A percentile compares a stretch with the other conserved stretches of the same genome.
These are phyloP conservation scores for Polygonum aviculare DNA, from an alignment of 148 eudicot species.

Conservation along the genomic window DNA sequence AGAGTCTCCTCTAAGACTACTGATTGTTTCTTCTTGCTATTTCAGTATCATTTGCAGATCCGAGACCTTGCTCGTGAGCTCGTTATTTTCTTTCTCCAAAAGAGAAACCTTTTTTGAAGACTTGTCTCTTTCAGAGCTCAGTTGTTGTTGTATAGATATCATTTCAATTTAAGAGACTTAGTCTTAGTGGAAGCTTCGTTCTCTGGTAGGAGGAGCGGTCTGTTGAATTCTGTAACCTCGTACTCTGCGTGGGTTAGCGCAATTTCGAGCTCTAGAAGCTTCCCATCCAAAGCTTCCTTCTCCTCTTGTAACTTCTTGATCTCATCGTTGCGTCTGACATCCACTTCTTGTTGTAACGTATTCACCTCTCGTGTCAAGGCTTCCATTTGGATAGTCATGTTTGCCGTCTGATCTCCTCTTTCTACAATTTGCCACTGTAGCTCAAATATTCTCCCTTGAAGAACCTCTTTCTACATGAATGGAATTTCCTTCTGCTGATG, in stretches of 20 bases:
- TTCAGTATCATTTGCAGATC: slow-evolving; percentile 27
- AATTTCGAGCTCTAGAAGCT: slow-evolving; percentile 24
- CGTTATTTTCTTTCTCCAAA: slow-evolving; percentile 28
- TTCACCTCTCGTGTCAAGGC: slow-evolving; percentile 28
- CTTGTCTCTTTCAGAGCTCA: slow-evolving; percentile 20
- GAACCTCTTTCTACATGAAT: slow-evolving; percentile 24
- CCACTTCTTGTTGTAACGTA: slow-evolving; percentile 26
- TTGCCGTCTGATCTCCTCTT: slow-evolving; percentile 25
- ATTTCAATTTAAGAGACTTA: slow-evolving; percentile 16
- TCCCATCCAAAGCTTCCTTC: slow-evolving; percentile 19
- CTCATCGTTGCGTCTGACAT: slow-evolving; percentile 22
- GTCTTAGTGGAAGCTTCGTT: slow-evolving; percentile 26
- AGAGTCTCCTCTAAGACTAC: slow-evolving; percentile 26
- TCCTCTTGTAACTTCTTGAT: slow-evolving; percentile 21
- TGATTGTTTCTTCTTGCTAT: slow-evolving; percentile 26
- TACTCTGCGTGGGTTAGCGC: slow-evolving; percentile 25
- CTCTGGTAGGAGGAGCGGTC: slow-evolving; percentile 17
- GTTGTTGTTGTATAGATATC: slow-evolving; percentile 22
- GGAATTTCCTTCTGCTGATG: too few relatives aligned
- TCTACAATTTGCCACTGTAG: slow-evolving; percentile 26
- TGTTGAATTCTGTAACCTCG: slow-evolving; percentile 21
- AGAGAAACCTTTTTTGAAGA: slow-evolving; percentile 17
- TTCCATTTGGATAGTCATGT: slow-evolving; percentile 24
- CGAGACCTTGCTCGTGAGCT: slow-evolving; percentile 26
- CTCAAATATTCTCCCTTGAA: slow-evolving; percentile 22